A percentile compares a stretch with the other conserved stretches of the same genome.
These are phyloP conservation scores for Gaultheria prostrata DNA, from an alignment of 148 eudicot species.

Conservation along the genomic window DNA sequence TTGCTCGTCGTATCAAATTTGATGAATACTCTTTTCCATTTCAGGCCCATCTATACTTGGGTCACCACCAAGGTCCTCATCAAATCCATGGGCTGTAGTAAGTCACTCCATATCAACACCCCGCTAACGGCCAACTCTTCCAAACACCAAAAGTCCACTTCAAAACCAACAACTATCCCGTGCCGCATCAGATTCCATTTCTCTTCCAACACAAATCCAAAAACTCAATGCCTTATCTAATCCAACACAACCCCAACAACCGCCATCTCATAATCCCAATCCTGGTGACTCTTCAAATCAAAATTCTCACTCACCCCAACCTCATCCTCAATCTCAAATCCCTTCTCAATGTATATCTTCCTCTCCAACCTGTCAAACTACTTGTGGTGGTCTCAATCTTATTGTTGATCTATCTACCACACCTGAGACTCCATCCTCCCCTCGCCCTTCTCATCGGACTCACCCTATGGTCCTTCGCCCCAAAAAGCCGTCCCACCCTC, in stretches of 20 bases:
- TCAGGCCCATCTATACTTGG: neutral
- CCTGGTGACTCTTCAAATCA: neutral
- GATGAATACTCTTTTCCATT: neutral
- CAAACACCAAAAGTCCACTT: no score
- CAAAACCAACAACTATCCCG: no score
- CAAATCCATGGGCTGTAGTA: no score
- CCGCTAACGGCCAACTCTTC: no score
- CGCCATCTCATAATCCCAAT: neutral
- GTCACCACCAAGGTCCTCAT: no score
- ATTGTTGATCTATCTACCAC: no score
- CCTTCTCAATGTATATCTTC: neutral
- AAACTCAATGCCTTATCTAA: neutral
- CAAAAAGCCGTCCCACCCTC: neutral
- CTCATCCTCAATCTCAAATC: no score
- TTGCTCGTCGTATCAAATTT: neutral
- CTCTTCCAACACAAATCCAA: neutral
- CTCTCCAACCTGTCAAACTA: neutral
- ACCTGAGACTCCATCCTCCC: neutral
- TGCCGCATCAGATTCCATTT: neutral
- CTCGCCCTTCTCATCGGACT: neutral
- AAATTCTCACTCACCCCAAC: neutral
- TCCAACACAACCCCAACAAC: neutral
- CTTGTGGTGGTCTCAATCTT: neutral
- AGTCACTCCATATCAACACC: no score
- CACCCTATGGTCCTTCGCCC: neutral